phyloP scores from a whole-genome alignment of 2,329 filamentous ascomycete species.

The Chlorencoelia australis region DNA sequence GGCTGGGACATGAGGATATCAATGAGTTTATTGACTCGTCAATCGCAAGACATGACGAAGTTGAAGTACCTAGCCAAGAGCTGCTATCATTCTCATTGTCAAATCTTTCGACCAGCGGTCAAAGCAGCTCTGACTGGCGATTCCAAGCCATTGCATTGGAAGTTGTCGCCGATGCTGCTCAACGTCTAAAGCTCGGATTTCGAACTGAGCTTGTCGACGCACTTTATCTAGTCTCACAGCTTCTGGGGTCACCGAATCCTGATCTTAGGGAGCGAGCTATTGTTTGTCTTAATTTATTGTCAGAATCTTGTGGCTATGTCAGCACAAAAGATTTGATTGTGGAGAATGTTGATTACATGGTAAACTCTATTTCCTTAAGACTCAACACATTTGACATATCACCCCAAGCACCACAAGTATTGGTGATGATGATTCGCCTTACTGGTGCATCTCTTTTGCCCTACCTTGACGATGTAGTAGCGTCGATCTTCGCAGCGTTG shows the following conservation, averaged over 20 bases:
- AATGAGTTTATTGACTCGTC: constrained; percentile 57
- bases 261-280: constrained; percentile 73
- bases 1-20: constrained; percentile 41
- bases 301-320: constrained; percentile 61
- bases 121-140: constrained; percentile 51
- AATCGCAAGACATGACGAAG: constrained; percentile 28
- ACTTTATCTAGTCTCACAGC: constrained; percentile 83
- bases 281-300: constrained; percentile 70
- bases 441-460: constrained; percentile 74
- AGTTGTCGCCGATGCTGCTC: constrained; percentile 65
- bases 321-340: constrained; percentile 72
- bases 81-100: constrained; percentile 53
- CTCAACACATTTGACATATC: constrained; percentile 89
- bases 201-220: constrained; percentile 81
- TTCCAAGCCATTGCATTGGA: constrained; percentile 73
- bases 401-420: constrained; percentile 78
- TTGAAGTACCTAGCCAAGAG: constrained; percentile 46
- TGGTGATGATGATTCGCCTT: constrained; percentile 88
- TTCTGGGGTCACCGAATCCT: constrained; percentile 62
- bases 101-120: constrained; percentile 44
- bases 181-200: constrained; percentile 56
- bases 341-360: constrained; percentile 90
- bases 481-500: constrained; percentile 84
- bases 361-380: constrained; percentile 82
- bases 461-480: constrained; percentile 84